Evolutionary conservation across 805 yeast genomes (phyloP), one percentile per base, ranked within the genome.

Genomic region (Schwanniomyces vanrijiae): DNA sequence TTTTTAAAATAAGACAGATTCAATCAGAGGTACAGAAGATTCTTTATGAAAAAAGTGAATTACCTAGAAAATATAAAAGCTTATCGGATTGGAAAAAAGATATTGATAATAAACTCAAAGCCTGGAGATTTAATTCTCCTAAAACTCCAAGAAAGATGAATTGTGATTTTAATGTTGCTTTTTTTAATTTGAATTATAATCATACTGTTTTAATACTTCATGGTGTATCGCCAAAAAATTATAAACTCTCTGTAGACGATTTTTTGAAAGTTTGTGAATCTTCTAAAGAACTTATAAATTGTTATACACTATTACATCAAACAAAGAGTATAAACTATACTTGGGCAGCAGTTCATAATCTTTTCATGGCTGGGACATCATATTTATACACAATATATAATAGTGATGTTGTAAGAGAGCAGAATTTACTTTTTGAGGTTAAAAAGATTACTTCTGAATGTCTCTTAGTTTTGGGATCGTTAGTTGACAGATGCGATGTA

Each of bases 341-440:
- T 0, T 90, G 97, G 97, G 91, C 90, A 1, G 94, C 95, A 0
- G 91, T 89, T 2, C 96, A 90, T 62, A 90, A 89, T 60, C 70
- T 89, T 45, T 89, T 89, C 61, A 85, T 88, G 86, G 91, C 96
- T 0, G 95, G 96, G 0, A 86, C 92, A 22, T 86, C 96, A 1
- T 90, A 82, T 55, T 69, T 90, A 38, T 90, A 87, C 60, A 79
- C 90, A 0, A 73, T 89, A 11, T 90, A 87, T 61, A 86, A 86
- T 61, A 80, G 88, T 31, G 73, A 73, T n/a, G 77, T 75, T 40
- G 80, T 78, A 2, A 63, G 85, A 19, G 59, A 65, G 5, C 66
- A 67, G 5, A 74, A 81, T 16, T 61, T 76, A 1, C 53, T 81
- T 18, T 71, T 73, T 19, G 81, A 63, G 18, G 71, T 72, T 33